Conservation (phyloP, 176 grass and related monocot species). For the Bromus sterilis region DNA sequence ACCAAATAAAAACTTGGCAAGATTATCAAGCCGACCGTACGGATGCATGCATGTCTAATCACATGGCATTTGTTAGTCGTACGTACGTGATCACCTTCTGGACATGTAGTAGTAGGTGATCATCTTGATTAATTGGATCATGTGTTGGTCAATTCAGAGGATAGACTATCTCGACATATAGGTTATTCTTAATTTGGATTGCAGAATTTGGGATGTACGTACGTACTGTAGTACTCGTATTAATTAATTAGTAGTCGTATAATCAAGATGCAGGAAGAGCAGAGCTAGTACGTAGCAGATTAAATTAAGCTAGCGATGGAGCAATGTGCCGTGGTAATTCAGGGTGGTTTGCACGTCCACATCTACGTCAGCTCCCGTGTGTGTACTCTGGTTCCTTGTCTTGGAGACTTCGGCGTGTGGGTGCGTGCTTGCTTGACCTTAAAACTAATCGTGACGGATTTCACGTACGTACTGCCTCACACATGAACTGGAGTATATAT, state of each 20-base stretch:
- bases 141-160: not conserved
- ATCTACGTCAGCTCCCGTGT: not conserved
- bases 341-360: conserved; percentile 8
- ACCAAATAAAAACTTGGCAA: not conserved
- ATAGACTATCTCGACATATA: not conserved
- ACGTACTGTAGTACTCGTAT: not conserved
- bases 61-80: no score
- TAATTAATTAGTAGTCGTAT: not conserved
- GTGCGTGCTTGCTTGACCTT: not conserved
- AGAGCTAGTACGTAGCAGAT: no score
- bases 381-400: not conserved
- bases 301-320: not conserved
- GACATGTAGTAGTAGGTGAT: no score
- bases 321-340: not conserved
- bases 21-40: no score
- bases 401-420: no score
- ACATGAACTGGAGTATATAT: not conserved
- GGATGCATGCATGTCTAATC: no score
- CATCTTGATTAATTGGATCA: not conserved
- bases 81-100: no score
- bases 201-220: not conserved
- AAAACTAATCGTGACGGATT: not conserved
- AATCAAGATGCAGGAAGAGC: not conserved
- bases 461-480: not conserved
- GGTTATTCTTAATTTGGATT: not conserved